Evolutionary conservation across 805 yeast species (phyloP).

Genomic region (Pichia insulana): DNA sequence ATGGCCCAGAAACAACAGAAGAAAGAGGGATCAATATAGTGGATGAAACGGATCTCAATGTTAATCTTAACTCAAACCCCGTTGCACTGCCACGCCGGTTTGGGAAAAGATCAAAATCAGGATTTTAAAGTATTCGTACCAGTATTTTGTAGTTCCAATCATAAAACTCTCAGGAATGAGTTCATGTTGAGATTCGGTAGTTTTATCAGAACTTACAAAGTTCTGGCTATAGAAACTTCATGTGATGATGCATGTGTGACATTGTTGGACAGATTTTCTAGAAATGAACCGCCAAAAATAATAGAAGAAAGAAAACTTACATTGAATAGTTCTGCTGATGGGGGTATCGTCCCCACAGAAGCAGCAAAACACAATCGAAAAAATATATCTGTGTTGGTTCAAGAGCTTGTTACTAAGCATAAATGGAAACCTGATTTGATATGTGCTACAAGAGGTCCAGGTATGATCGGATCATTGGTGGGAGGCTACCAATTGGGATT

Average conservation of each 20-base stretch:
- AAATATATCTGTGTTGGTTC: slow-evolving; percentile 43
- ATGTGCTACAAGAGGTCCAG: slow-evolving; percentile 93
- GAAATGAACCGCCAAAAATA: slow-evolving; percentile 35
- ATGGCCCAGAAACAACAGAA: background rate
- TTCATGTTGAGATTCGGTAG: background rate
- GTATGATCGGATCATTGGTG: slow-evolving; percentile 83
- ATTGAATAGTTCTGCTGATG: slow-evolving; percentile 52
- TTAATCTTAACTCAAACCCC: background rate
- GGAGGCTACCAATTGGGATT: slow-evolving; percentile 80
- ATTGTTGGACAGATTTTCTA: slow-evolving; percentile 43
- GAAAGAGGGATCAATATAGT: too few species aligned
- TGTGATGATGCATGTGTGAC: slow-evolving; percentile 96
- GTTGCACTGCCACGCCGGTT: background rate
- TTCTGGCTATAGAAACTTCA: slow-evolving; percentile 83
- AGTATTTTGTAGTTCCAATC: too few species aligned
- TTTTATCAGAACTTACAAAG: slow-evolving; percentile 37
- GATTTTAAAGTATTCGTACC: too few species aligned
- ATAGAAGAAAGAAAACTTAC: slow-evolving; percentile 58
- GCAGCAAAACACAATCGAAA: slow-evolving; percentile 76
- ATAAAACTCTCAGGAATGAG: too few species aligned
- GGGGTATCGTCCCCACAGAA: slow-evolving; percentile 83
- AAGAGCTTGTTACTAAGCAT: slow-evolving; percentile 33
- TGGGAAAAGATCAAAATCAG: too few species aligned
- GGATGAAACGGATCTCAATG: too few species aligned
- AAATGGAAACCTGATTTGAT: slow-evolving; percentile 56